Evolutionary conservation across 441 rosid genomes (phyloP).

Genomic region (Aquilaria agallochum): DNA sequence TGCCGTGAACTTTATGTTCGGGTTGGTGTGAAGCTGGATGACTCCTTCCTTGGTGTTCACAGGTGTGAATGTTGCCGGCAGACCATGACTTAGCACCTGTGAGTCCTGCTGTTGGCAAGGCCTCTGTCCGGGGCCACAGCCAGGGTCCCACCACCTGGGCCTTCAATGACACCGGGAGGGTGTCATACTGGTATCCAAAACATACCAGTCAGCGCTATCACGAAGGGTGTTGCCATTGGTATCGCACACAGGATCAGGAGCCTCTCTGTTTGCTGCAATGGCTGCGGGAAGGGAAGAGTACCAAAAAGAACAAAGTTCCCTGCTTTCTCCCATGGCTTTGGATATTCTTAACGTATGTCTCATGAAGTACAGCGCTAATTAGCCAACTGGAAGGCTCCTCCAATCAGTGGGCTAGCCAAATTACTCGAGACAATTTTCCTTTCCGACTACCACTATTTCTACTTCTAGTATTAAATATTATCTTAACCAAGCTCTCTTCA

Average conservation of each 20-base stretch:
- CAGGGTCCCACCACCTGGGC: conserved; percentile 57
- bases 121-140: conserved; percentile 19
- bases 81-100: conserved; percentile 32
- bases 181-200: conserved; percentile 27
- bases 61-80: conserved; percentile 34
- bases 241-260: conserved; percentile 31
- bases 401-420: no score
- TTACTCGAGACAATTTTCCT: no score
- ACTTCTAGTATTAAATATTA: no score
- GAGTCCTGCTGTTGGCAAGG: conserved; percentile 42
- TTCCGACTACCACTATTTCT: no score
- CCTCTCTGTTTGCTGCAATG: no score
- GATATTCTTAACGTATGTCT: no score
- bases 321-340: no score
- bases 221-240: conserved; percentile 22
- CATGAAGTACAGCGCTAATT: no score
- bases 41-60: conserved; percentile 22
- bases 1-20: conserved; percentile 40
- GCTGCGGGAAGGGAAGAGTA: no score
- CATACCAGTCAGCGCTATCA: conserved; percentile 30
- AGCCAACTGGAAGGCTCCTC: no score
- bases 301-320: no score
- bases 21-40: conserved; percentile 37
- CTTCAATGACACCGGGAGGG: conserved; percentile 22
- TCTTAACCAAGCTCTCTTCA: no score